Evolutionary conservation across 2,329 filamentous ascomycete species (phyloP), one percentile per base, ranked within the genome.

Genomic region (Catunica adiposa): DNA sequence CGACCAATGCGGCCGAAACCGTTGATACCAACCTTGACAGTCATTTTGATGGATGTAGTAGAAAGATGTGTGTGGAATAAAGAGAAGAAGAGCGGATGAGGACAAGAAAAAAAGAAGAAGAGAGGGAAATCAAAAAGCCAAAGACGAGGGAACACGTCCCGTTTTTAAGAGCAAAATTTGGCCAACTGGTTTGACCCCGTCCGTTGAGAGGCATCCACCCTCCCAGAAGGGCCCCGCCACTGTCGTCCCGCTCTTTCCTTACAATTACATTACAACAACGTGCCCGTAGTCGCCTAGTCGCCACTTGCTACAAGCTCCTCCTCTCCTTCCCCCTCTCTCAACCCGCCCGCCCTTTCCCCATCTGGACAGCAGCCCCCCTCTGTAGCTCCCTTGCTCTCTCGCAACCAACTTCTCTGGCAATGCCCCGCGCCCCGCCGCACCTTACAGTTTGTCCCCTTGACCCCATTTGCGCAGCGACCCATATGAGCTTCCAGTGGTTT

Each of bases 1-100:
- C 92, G 86, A 69, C 92, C 92, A 75, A 98, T 98, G 75, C 92
- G 89, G 78, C 92, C 92, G 80, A 98, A 98, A 74, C 92, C 90
- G 85, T 96, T 97, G 84, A 95, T 96, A 73, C 89, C 89, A 71
- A 94, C 87, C 82, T 94, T 80, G 70, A 77, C 71, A 70, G 68
- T 65, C 69, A 71, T 71, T 64, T 61, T 68, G 65, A 59, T 57
- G 31, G 37, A 26, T 37, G 55, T 52, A 48, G n/a, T 23, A 51
- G 22, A 34, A 48, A 48, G 23, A 48, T 25, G 3, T 48, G 15
- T 22, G 52, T 26, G 26, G 40, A 47, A 26, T n/a, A 50, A 55
- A 34, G 15, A 34, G 34, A 37, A 14, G 26, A 53, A 53, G 40
- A 53, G 17, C 46, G 4, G 14, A 44, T 44, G 23, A 40, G 22